Evolutionary conservation across 1,284 basidiomycete genomes (phyloP), one percentile per base, ranked within the genome.

Genomic region (Fistulinella cinereoalba): DNA sequence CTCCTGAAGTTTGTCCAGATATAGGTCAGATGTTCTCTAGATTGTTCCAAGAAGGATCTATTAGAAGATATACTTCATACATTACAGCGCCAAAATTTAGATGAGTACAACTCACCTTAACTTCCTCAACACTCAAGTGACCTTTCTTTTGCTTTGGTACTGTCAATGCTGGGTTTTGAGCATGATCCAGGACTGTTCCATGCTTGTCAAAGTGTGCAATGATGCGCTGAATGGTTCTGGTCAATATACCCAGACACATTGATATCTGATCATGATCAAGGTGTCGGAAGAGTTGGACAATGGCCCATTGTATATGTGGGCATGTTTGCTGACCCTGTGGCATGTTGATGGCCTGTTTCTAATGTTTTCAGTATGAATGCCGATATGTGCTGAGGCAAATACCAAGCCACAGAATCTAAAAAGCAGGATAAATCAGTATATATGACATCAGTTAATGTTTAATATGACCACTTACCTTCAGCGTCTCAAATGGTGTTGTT

Each of bases 1-100:
- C 4, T 48, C 47, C 15, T 13, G 38, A 3, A 44, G 37, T 16
- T 49, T 37, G 25, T 49, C 47, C 4, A 49, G 23, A 16, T 49
- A 45, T 11, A 41, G 5, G 13, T 46, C 36, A 13, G 41, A 40
- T 4, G 18, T 16, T 28, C 32, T 25, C 10, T 29, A 11, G 0
- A 46, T 23, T 0, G 37, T 31, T 11, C 37, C 48, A 2, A 50
- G 15, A 10, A 46, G n/a, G 19, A 50, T 46, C 43, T 46, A 37
- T 10, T 31, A 12, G 1, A 12, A 25, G 19, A 15, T 39, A n/a
- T 10, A 15, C 9, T 39, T 23, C 21, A 5, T 39, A 10, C 29
- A 31, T 31, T 31, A n/a, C 29, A 31, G 7, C 29, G n/a, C 29
- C 15, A 31, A 31, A 31, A 27, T 27, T 31, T 31, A n/a, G 15